Conservation (phyloP, 176 grass and related monocot genomes). For the Lolium rigidum region DNA sequence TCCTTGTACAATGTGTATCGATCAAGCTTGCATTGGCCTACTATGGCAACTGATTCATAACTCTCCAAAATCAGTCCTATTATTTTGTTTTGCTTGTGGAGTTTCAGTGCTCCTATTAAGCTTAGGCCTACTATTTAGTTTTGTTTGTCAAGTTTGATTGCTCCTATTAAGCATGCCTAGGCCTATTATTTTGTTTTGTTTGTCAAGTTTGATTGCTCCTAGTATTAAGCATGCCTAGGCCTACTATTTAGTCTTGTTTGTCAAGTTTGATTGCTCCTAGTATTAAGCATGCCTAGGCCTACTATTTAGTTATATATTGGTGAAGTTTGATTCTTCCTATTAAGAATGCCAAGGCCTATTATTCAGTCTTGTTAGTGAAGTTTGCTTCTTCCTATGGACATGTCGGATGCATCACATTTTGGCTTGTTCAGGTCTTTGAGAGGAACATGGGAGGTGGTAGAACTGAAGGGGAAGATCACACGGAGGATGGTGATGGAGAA, state of each 20-base stretch:
- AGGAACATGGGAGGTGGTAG: constrained; percentile 48
- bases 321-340: not conserved
- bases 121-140: too few relatives aligned
- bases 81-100: constrained; percentile 1
- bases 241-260: too few relatives aligned
- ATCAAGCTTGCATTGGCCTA: constrained; percentile 21
- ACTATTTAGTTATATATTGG: not conserved
- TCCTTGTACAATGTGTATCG: not conserved
- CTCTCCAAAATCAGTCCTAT: not conserved
- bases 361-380: not conserved
- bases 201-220: not conserved
- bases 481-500: constrained; percentile 57
- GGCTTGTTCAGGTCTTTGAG: constrained; percentile 59
- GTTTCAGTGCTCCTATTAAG: not conserved
- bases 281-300: not conserved
- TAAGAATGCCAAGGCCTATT: too few relatives aligned
- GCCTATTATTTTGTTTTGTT: not conserved
- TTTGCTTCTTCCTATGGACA: not conserved
- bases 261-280: not conserved
- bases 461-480: constrained; percentile 57
- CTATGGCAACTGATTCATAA: not conserved
- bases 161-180: not conserved
- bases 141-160: not conserved
- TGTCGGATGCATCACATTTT: constrained; percentile 20
- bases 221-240: not conserved